Base-by-base conservation (phyloP, 495 filamentous ascomycete genomes). In the Tuber aestivum region DNA sequence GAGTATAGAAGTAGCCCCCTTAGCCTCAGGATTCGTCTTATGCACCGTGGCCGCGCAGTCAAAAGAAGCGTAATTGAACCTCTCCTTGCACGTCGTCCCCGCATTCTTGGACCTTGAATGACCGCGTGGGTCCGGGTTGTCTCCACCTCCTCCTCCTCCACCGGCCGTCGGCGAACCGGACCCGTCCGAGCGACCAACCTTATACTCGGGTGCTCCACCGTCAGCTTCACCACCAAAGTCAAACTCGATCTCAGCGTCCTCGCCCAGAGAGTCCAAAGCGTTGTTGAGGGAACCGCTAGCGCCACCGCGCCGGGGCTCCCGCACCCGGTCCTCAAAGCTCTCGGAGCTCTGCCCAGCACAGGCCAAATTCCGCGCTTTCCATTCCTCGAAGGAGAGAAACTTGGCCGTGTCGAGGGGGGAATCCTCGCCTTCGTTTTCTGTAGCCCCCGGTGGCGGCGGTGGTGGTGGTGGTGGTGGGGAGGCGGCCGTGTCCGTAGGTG, bases 301-400 rank as follows among this genome's bases (percentile, higher is more conserved):
- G 14, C 83, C 86, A 50, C 84, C 86, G 75, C 83, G 85, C 81
- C 74, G 81, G 82, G 75, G 83, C 45, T 86, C 85, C 42, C 83
- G 84, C 38, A 77, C 83, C 70, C 87, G 87, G 6, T 86, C 83
- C 41, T 89, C 91, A 41, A 94, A 87, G 78, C 91, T 89, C 74
- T 95, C 90, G 14, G 89, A 90, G 35, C 94, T 94, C 81, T 96
- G 94, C 4, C 93, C 95, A 6, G 89, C 91, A 81, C 93, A 93
- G 45, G 90, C 93, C 20, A 97, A 86, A 84, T 97, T 97, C 86
- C 94, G 92, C 81, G 92, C 93, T 85, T 96, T 97, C 95, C 95
- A 99, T 78, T 98, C 95, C 82, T 97, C 95, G 80, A 99, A 99
- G 0, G 95, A 97, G 72, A 99, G 91, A 82, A 99, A 98, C 42